These are phyloP conservation scores for Tulasnella sp. DNA, from an alignment of 768 basidiomycete species.

Conservation along the genomic window DNA sequence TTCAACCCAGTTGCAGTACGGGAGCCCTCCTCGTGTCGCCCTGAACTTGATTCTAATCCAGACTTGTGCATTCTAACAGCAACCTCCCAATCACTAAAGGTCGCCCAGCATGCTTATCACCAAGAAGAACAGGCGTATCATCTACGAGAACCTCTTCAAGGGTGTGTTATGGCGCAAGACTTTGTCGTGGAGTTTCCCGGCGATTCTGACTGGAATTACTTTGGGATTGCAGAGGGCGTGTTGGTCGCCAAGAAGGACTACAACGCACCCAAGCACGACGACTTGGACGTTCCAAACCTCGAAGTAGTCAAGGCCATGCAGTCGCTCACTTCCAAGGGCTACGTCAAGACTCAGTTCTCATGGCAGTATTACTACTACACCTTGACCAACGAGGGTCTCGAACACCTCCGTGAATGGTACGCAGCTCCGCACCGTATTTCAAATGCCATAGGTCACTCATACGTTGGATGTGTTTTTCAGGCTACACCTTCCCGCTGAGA, in stretches of 20 bases:
- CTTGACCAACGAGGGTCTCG: constrained; percentile 93
- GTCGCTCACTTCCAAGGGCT: constrained; percentile 58
- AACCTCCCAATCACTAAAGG: background rate
- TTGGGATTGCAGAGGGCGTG: constrained; percentile 66
- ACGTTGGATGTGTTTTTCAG: constrained; percentile 29
- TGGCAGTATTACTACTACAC: constrained; percentile 99
- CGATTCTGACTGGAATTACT: background rate
- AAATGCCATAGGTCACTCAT: background rate
- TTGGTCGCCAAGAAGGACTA: constrained; percentile 99
- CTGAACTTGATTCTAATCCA: background rate
- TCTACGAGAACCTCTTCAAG: constrained; percentile 99
- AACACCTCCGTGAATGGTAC: constrained; percentile 86
- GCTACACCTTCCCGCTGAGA: constrained; percentile 90
- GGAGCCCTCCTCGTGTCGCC: background rate
- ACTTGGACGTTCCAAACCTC: constrained; percentile 56
- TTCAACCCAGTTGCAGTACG: background rate
- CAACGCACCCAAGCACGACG: constrained; percentile 95
- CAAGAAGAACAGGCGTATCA: constrained; percentile 86
- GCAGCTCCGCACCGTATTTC: constrained; percentile 21
- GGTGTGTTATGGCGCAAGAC: constrained; percentile 40
- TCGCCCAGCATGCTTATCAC: constrained; percentile 80
- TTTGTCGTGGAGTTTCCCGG: background rate
- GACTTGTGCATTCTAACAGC: background rate
- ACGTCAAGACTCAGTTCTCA: constrained; percentile 97
- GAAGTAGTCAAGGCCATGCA: constrained; percentile 64